These are phyloP conservation scores for Hanseniaspora taiwanica DNA, from an alignment of 805 yeast species.

Conservation along the genomic window DNA sequence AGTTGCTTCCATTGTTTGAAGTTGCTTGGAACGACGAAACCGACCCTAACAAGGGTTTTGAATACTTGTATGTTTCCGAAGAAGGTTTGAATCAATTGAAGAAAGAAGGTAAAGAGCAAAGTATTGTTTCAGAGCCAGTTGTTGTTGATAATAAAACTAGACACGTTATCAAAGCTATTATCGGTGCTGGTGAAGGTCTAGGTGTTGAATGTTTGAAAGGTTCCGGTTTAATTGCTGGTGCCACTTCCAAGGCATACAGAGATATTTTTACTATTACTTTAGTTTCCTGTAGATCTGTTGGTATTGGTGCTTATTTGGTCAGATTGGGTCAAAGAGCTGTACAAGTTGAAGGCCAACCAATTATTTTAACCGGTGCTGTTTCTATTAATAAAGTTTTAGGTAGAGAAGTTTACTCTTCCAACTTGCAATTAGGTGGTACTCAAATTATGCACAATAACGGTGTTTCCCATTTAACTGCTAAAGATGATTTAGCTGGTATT, in stretches of 20 bases:
- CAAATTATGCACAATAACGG: slow-evolving; percentile 98
- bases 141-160: slow-evolving; percentile 82
- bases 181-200: slow-evolving; percentile 91
- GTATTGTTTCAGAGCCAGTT: slow-evolving; percentile 61
- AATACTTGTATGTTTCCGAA: slow-evolving; percentile 68
- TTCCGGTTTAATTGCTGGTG: slow-evolving; percentile 98
- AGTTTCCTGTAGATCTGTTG: slow-evolving; percentile 99
- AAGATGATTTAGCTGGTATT: slow-evolving; percentile 93
- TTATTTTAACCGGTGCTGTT: slow-evolving; percentile 97
- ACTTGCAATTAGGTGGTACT: slow-evolving; percentile 97
- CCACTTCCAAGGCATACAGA: slow-evolving; percentile 92
- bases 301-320: slow-evolving; percentile 98
- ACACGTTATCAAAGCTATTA: slow-evolving; percentile 64
- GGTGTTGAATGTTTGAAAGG: slow-evolving; percentile 99
- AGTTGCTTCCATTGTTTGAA: slow-evolving; percentile 73
- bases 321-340: slow-evolving; percentile 98
- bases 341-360: slow-evolving; percentile 97
- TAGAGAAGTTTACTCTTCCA: slow-evolving; percentile 92
- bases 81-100: slow-evolving; percentile 47
- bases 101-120: slow-evolving; percentile 43
- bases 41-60: slow-evolving; percentile 76
- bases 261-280: slow-evolving; percentile 96
- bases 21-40: slow-evolving; percentile 83
- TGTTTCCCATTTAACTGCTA: slow-evolving; percentile 95
- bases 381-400: slow-evolving; percentile 95